Evolutionary conservation across 1,139 yeast genomes (phyloP).

Genomic region (Diutina rugosa): DNA sequence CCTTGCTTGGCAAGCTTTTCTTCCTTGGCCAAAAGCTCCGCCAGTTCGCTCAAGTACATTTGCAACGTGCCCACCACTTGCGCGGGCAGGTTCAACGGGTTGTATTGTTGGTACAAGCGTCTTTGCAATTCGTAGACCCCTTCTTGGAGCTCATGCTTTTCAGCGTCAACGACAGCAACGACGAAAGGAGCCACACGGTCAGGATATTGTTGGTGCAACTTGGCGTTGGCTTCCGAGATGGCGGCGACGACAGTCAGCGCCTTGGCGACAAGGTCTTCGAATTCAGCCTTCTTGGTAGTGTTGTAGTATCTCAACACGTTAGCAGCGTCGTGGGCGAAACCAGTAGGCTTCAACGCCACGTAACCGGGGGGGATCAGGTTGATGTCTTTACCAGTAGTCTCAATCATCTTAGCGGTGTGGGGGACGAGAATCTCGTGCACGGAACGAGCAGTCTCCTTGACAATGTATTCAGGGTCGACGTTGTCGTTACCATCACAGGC

Average conservation of each 20-base stretch:
- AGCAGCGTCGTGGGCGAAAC: slow-evolving; percentile 68
- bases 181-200: slow-evolving; percentile 68
- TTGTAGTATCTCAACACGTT: slow-evolving; percentile 55
- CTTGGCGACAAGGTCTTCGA: slow-evolving; percentile 50
- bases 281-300: slow-evolving; percentile 31
- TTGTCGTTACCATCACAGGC: slow-evolving; percentile 70
- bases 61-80: slow-evolving; percentile 89
- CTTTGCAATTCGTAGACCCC: slow-evolving; percentile 91
- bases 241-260: slow-evolving; percentile 46
- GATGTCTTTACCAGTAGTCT: slow-evolving; percentile 30
- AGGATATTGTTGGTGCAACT: slow-evolving; percentile 41
- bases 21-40: slow-evolving; percentile 49
- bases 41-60: slow-evolving; percentile 72
- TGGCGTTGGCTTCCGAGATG: slow-evolving; percentile 42
- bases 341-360: slow-evolving; percentile 91
- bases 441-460: slow-evolving; percentile 54
- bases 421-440: slow-evolving; percentile 62
- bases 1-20: slow-evolving; percentile 48
- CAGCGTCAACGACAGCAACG: slow-evolving; percentile 86
- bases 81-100: slow-evolving; percentile 42
- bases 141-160: slow-evolving; percentile 73
- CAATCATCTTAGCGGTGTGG: slow-evolving; percentile 42
- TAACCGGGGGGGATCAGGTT: slow-evolving; percentile 67
- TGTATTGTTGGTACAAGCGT: slow-evolving; percentile 62
- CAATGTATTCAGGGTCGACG: slow-evolving; percentile 52